phyloP scores from a whole-genome alignment of 345 rosid species.

The Boechera divaricarpa region DNA sequence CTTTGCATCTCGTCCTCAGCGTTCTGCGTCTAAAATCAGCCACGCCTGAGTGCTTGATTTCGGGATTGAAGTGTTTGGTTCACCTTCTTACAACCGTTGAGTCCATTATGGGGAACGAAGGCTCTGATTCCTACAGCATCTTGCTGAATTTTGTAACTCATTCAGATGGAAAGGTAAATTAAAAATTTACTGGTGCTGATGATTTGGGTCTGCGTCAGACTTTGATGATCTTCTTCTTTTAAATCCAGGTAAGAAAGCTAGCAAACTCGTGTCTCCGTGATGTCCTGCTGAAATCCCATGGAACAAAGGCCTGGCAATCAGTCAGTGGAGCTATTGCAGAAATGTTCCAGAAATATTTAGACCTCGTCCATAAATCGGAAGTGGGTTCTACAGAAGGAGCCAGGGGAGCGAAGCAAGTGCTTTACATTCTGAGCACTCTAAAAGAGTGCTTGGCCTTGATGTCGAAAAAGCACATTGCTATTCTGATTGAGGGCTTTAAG shows the following conservation, averaged over 20 bases:
- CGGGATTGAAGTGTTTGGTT: conserved; percentile 71
- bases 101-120: conserved; percentile 54
- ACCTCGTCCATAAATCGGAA: conserved; percentile 72
- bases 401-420: conserved; percentile 79
- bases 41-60: conserved; percentile 49
- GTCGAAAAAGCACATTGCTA: conserved; percentile 59
- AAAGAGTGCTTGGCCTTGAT: conserved; percentile 82
- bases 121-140: conserved; percentile 52
- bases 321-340: conserved; percentile 78
- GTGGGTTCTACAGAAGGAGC: conserved; percentile 55
- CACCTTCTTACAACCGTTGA: conserved; percentile 59
- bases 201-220: not conserved
- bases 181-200: not conserved
- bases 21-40: conserved; percentile 53
- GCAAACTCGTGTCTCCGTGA: conserved; percentile 65
- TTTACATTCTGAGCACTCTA: conserved; percentile 66
- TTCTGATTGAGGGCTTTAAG: conserved; percentile 67
- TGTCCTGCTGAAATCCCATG: conserved; percentile 60
- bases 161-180: conserved; percentile 66
- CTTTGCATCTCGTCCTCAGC: conserved; percentile 53
- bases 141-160: conserved; percentile 57
- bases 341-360: conserved; percentile 66
- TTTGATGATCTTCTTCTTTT: conserved; percentile 21
- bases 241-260: conserved; percentile 75
- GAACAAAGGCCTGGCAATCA: conserved; percentile 54